A percentile compares a stretch with the other conserved stretches of the same genome.
These are phyloP conservation scores for Haplosporangium gracile DNA, from an alignment of 192 early-diverging fungal genomes.

Conservation along the genomic window DNA sequence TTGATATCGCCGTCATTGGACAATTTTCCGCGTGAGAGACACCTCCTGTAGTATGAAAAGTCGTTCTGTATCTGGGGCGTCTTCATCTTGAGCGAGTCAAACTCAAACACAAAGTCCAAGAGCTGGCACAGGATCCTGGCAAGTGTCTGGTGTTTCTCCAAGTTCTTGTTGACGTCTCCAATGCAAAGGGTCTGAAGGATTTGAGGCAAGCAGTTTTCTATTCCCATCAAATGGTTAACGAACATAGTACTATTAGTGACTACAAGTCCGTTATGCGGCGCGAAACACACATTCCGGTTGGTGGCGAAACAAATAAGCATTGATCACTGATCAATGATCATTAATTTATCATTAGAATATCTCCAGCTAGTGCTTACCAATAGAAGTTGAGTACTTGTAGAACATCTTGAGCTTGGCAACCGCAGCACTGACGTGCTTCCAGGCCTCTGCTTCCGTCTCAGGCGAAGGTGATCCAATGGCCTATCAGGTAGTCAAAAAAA, in stretches of 20 bases:
- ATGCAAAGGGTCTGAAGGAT: conserved; percentile 76
- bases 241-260: background rate
- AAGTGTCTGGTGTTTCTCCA: conserved; percentile 82
- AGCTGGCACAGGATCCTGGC: conserved; percentile 85
- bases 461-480: conserved; percentile 89
- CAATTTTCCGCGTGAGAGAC: conserved; percentile 83
- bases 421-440: conserved; percentile 86
- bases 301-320: conserved; percentile 5
- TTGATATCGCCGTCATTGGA: conserved; percentile 71
- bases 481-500: conserved; percentile 24
- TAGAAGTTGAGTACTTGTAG: conserved; percentile 81
- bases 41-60: conserved; percentile 96
- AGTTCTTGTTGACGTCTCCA: conserved; percentile 71
- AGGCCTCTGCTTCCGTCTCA: conserved; percentile 91
- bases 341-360: background rate
- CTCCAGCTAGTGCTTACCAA: conserved; percentile 68
- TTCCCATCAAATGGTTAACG: conserved; percentile 10
- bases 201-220: conserved; percentile 73
- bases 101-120: conserved; percentile 89
- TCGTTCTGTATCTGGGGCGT: conserved; percentile 94
- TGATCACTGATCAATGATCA: background rate
- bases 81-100: conserved; percentile 93
- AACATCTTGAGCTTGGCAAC: conserved; percentile 83
- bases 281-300: background rate
- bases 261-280: background rate